Evolutionary conservation across 1,284 basidiomycete species (phyloP).

Genomic region (Austropuccinia psidii): DNA sequence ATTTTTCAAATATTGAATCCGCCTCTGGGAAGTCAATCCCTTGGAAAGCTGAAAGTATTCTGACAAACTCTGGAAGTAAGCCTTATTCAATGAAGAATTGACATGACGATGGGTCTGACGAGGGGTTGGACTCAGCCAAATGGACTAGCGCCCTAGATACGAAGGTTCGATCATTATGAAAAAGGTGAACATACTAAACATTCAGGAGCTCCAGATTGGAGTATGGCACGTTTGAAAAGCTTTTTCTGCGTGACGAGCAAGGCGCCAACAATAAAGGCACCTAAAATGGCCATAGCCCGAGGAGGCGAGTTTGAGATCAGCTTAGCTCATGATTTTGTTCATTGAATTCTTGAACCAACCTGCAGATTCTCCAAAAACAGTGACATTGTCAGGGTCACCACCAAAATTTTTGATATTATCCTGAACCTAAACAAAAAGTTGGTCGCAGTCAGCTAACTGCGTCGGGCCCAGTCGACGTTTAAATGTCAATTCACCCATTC

Average conservation of each 20-base stretch:
- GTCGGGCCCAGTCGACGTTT: not conserved
- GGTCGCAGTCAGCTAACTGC: no score
- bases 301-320: no score
- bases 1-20: conserved; percentile 1
- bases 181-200: not conserved
- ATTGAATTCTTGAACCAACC: conserved; percentile 13
- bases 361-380: conserved; percentile 33
- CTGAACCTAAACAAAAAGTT: conserved; percentile 8
- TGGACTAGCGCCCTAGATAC: not conserved
- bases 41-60: not conserved
- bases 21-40: not conserved
- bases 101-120: conserved; percentile 9
- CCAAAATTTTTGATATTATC: conserved; percentile 30
- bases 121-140: not conserved
- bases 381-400: conserved; percentile 31
- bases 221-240: conserved; percentile 27
- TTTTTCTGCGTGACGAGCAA: conserved; percentile 23
- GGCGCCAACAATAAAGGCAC: conserved; percentile 15
- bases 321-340: no score
- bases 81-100: not conserved
- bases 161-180: not conserved
- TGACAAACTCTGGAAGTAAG: conserved; percentile 2
- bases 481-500: conserved; percentile 12
- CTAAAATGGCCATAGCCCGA: not conserved
- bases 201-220: conserved; percentile 29